These are phyloP conservation scores for Trichoderma brevicompactum DNA, from an alignment of 2,329 filamentous ascomycete species.

Conservation along the genomic window DNA sequence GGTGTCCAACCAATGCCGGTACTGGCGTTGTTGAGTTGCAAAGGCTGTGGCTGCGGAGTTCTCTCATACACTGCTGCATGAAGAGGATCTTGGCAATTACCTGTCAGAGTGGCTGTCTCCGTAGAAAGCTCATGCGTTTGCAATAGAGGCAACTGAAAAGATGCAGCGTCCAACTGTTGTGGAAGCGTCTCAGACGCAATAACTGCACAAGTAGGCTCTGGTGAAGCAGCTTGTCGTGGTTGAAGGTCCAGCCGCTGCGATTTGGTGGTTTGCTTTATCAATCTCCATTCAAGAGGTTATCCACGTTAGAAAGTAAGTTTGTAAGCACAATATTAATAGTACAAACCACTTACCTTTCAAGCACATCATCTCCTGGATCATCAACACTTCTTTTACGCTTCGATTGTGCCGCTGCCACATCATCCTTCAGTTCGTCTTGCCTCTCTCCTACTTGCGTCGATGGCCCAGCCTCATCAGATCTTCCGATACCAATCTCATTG, in stretches of 20 bases:
- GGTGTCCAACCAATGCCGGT: background rate
- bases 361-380: background rate
- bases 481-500: background rate
- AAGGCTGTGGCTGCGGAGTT: background rate
- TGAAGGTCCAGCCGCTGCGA: slow-evolving; percentile 8
- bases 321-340: background rate
- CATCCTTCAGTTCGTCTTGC: background rate
- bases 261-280: slow-evolving; percentile 11
- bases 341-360: background rate
- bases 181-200: background rate
- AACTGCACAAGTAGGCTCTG: background rate
- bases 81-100: background rate
- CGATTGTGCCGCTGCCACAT: background rate
- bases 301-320: background rate
- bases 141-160: background rate
- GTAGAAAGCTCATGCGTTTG: background rate
- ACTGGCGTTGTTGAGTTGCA: background rate
- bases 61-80: background rate
- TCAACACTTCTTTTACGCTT: slow-evolving; percentile 23
- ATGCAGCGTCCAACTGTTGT: background rate
- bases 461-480: background rate
- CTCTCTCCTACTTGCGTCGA: background rate
- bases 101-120: background rate
- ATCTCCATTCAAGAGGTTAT: background rate
- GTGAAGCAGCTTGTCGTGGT: background rate